Evolutionary conservation across 2,329 filamentous ascomycete genomes (phyloP).

Genomic region (Neonectria magnoliae): DNA sequence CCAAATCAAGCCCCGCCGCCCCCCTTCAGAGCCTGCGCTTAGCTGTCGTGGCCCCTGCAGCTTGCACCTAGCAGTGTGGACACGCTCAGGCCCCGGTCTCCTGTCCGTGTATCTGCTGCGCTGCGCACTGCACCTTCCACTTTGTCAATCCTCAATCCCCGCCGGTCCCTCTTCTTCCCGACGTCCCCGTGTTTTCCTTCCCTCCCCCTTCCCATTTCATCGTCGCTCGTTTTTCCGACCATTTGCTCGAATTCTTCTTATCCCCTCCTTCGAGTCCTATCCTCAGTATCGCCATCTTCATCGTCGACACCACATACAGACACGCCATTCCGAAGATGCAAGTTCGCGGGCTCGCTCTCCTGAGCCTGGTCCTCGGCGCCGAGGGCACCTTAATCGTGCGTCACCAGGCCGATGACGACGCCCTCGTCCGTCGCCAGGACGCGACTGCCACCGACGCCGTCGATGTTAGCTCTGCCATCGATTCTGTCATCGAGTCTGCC

Average conservation of each 20-base stretch:
- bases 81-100: not conserved
- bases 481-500: conserved; percentile 12
- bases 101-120: not conserved
- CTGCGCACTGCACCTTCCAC: conserved; percentile 22
- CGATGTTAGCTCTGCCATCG: conserved; percentile 4
- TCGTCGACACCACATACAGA: conserved; percentile 12
- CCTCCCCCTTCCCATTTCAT: conserved; percentile 18
- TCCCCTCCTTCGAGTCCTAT: not conserved
- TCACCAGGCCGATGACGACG: conserved; percentile 5
- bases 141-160: conserved; percentile 31
- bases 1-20: conserved; percentile 9
- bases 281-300: not conserved
- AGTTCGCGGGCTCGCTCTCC: conserved; percentile 36
- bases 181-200: conserved; percentile 26
- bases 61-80: not conserved
- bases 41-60: not conserved
- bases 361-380: conserved; percentile 39
- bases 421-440: conserved; percentile 24
- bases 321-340: conserved; percentile 35
- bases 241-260: conserved; percentile 23
- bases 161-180: conserved; percentile 28
- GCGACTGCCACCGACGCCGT: conserved; percentile 14
- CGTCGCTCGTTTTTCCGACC: conserved; percentile 22
- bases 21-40: not conserved
- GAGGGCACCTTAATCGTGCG: conserved; percentile 33